Conservation (phyloP, 768 basidiomycete genomes). For the Podaxis sp. region DNA sequence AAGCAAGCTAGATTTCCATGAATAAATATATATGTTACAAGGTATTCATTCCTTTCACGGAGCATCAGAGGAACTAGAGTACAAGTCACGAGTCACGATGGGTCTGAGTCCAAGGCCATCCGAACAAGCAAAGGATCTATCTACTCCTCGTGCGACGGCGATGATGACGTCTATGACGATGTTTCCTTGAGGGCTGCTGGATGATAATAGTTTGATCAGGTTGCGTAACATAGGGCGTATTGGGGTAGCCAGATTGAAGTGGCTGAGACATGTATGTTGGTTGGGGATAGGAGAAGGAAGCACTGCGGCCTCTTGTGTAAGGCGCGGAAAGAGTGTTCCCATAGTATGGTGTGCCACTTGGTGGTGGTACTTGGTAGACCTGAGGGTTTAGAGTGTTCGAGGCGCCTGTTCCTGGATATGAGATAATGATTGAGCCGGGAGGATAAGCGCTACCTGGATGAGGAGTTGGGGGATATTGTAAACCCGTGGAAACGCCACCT, state of each 20-base stretch:
- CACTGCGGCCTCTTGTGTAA: conserved; percentile 5
- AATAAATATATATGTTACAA: too few species aligned
- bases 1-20: neutral
- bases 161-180: conserved; percentile 23
- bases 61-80: neutral
- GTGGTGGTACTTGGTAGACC: neutral
- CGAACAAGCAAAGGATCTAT: neutral
- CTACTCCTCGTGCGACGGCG: conserved; percentile 21
- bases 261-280: conserved; percentile 4
- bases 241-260: conserved; percentile 4
- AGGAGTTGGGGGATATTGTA: too few species aligned
- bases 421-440: conserved; percentile 13
- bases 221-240: neutral
- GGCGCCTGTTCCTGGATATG: conserved; percentile 23
- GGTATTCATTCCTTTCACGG: neutral
- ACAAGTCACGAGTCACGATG: neutral
- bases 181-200: conserved; percentile 19
- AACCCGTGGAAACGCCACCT: too few species aligned
- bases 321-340: neutral
- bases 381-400: neutral
- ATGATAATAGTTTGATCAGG: conserved; percentile 17
- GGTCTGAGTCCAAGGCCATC: neutral
- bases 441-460: conserved; percentile 9
- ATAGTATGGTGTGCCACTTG: neutral
- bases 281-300: conserved; percentile 14